A percentile compares a stretch with the other conserved stretches of the same genome.
phyloP scores from a whole-genome alignment of 495 filamentous ascomycete genomes.

The Coniosporium apollinis region DNA sequence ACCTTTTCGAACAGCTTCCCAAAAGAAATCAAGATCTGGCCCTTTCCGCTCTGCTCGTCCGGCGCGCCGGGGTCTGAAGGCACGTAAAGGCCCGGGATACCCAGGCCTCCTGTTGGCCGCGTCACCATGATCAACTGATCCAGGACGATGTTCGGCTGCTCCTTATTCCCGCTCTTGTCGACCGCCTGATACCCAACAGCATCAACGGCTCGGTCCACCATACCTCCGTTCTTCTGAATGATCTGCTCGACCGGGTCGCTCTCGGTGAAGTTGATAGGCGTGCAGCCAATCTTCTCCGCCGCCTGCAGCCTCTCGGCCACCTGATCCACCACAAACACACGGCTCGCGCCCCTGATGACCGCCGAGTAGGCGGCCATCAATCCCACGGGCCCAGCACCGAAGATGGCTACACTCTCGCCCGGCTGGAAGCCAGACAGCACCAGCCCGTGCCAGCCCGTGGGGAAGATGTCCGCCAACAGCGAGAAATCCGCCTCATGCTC shows the following conservation, averaged over 20 bases:
- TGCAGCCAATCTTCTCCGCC: conserved; percentile 36
- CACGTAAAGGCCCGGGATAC: conserved; percentile 25
- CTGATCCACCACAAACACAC: conserved; percentile 37
- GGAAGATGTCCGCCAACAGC: conserved; percentile 36
- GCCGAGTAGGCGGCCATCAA: conserved; percentile 41
- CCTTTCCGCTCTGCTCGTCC: conserved; percentile 29
- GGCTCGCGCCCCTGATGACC: conserved; percentile 33
- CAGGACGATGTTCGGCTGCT: conserved; percentile 24
- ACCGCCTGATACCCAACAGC: conserved; percentile 39
- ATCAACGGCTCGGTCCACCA: conserved; percentile 38
- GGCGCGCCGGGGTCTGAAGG: conserved; percentile 22
- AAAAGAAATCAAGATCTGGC: conserved; percentile 40
- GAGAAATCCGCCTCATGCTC: conserved; percentile 23
- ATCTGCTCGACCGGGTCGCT: conserved; percentile 25
- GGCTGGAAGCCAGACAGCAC: conserved; percentile 35
- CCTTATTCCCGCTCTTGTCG: conserved; percentile 21
- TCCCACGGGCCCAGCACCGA: conserved; percentile 33
- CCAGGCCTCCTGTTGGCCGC: conserved; percentile 20
- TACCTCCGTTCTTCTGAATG: conserved; percentile 23
- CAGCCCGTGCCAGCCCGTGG: conserved; percentile 43
- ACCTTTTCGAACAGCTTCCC: conserved; percentile 47
- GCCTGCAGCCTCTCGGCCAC: conserved; percentile 33
- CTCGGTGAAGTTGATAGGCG: conserved; percentile 23
- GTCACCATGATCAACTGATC: conserved; percentile 24
- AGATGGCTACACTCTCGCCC: conserved; percentile 38